Evolutionary conservation across 345 rosid genomes (phyloP).

Genomic region (Brassica cretica): DNA sequence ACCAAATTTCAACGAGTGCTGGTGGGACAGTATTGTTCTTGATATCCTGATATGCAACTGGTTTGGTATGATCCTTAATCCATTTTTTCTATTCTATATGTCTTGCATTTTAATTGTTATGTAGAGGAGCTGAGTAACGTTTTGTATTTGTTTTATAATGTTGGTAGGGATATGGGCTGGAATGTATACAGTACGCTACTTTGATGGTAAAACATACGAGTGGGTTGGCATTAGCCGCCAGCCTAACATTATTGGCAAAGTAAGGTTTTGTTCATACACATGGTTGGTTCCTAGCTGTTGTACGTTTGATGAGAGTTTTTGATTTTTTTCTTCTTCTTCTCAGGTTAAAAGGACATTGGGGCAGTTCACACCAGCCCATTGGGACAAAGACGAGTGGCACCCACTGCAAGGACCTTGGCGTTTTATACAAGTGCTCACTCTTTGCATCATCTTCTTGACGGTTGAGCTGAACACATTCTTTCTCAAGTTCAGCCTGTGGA

Average conservation of each 20-base stretch:
- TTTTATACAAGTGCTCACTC: conserved; percentile 88
- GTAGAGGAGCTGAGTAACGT: neutral
- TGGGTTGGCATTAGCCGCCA: conserved; percentile 99
- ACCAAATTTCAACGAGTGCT: conserved; percentile 99
- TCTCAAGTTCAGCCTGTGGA: conserved; percentile 95
- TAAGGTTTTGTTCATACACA: conserved; percentile 28
- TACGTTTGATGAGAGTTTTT: neutral
- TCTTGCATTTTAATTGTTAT: neutral
- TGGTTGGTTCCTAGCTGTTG: neutral
- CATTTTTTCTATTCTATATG: neutral
- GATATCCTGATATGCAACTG: conserved; percentile 97
- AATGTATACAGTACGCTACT: conserved; percentile 90
- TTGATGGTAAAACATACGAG: conserved; percentile 95
- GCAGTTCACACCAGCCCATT: conserved; percentile 97
- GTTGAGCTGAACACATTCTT: conserved; percentile 97
- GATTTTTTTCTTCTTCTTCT: neutral
- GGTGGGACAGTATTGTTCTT: conserved; percentile 99
- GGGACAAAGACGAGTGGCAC: conserved; percentile 99
- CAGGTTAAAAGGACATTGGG: conserved; percentile 90
- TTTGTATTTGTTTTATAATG: neutral
- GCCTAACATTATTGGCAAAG: conserved; percentile 89
- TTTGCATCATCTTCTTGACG: conserved; percentile 78
- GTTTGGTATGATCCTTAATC: conserved; percentile 73
- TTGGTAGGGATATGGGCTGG: conserved; percentile 96
- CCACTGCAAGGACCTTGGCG: conserved; percentile 98